phyloP scores from a whole-genome alignment of 352 stramenopile species.

The Phytophthora boehmeriae region DNA sequence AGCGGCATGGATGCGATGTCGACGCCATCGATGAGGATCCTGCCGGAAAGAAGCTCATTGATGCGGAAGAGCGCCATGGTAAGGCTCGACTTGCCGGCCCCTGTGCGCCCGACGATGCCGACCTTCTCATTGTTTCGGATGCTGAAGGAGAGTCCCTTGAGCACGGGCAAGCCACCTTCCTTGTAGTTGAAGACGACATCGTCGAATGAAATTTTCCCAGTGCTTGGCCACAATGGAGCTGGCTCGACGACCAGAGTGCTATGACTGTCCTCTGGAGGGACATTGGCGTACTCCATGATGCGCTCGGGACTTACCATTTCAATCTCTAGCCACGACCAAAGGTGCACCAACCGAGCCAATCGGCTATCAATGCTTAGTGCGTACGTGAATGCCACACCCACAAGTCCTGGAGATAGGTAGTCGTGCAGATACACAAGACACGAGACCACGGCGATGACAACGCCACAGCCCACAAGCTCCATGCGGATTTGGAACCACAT shows the following conservation, averaged over 20 bases:
- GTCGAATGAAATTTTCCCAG: conserved; percentile 73
- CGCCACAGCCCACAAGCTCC: conserved; percentile 44
- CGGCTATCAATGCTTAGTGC: conserved; percentile 82
- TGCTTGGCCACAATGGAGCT: conserved; percentile 60
- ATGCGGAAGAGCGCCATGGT: conserved; percentile 85
- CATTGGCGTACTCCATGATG: conserved; percentile 47
- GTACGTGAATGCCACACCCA: conserved; percentile 89
- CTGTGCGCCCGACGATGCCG: conserved; percentile 87
- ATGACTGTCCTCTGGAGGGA: conserved; percentile 29
- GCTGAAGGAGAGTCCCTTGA: conserved; percentile 1
- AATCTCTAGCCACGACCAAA: conserved; percentile 47
- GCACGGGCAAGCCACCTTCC: not conserved
- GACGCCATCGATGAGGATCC: conserved; percentile 43
- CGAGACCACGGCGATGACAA: conserved; percentile 42
- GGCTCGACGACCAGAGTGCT: conserved; percentile 27
- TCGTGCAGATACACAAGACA: conserved; percentile 41
- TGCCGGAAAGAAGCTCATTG: conserved; percentile 66
- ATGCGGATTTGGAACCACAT: conserved; percentile 57
- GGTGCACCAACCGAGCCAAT: conserved; percentile 51
- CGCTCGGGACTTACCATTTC: conserved; percentile 54
- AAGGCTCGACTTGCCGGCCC: conserved; percentile 76
- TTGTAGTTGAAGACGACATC: conserved; percentile 24
- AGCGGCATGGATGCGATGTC: conserved; percentile 42
- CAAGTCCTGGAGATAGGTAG: conserved; percentile 57
- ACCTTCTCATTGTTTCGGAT: conserved; percentile 54